Conservation (phyloP, 1,139 yeast species). For the Pichia sp. region DNA sequence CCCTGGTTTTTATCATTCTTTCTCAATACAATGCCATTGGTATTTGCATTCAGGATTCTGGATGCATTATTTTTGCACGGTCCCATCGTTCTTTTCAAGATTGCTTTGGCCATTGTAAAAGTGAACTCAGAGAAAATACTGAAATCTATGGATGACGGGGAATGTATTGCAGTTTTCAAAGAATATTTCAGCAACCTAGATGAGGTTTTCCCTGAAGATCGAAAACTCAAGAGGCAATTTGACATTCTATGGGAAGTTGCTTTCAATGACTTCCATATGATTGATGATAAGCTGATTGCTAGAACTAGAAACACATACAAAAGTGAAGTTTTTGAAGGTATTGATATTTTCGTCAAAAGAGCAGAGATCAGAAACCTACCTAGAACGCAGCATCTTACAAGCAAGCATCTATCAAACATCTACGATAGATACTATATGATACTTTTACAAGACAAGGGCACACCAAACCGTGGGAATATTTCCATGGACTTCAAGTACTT, state of each 20-base stretch:
- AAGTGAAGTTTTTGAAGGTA: constrained; percentile 73
- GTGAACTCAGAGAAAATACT: constrained; percentile 81
- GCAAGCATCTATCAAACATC: constrained; percentile 55
- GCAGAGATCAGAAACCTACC: constrained; percentile 86
- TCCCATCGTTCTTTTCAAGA: constrained; percentile 82
- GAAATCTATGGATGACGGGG: constrained; percentile 84
- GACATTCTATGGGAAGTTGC: constrained; percentile 90
- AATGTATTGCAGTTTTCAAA: constrained; percentile 78
- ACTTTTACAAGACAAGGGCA: constrained; percentile 52
- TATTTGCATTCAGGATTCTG: constrained; percentile 84
- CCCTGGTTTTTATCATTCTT: constrained; percentile 96
- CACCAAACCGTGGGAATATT: constrained; percentile 45
- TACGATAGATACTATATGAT: constrained; percentile 84
- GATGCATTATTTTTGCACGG: constrained; percentile 93
- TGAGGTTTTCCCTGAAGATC: constrained; percentile 59
- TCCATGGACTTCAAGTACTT: constrained; percentile 70
- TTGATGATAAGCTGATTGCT: constrained; percentile 68
- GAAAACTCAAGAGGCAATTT: constrained; percentile 68
- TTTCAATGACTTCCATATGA: constrained; percentile 77
- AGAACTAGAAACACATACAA: constrained; percentile 67
- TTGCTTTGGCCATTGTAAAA: constrained; percentile 81
- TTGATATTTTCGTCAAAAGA: constrained; percentile 84
- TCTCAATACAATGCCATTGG: constrained; percentile 89
- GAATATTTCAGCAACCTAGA: constrained; percentile 74
- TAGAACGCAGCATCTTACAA: constrained; percentile 53